A percentile compares a stretch with the other conserved stretches of the same genome.
These are phyloP conservation scores for Tolypocladium sp. DNA, from an alignment of 2,329 filamentous ascomycete species.

Conservation along the genomic window DNA sequence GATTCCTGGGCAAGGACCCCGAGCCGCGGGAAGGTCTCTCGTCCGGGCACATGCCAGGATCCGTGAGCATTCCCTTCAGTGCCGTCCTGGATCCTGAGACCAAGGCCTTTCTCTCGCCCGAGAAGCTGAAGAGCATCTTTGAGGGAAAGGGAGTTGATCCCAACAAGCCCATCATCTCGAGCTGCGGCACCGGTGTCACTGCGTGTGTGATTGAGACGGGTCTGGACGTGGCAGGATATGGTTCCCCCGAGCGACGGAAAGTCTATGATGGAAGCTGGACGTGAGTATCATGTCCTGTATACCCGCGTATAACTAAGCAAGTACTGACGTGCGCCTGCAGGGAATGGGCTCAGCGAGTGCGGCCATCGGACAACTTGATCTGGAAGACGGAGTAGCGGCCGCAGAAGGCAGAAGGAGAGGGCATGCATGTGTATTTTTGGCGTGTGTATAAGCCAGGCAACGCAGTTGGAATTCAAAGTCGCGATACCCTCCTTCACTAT, in stretches of 20 bases:
- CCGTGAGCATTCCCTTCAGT: slow-evolving; percentile 72
- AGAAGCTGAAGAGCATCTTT: slow-evolving; percentile 68
- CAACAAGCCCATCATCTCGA: slow-evolving; percentile 72
- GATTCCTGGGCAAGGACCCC: slow-evolving; percentile 74
- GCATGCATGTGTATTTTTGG: neutral
- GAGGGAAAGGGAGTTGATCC: slow-evolving; percentile 71
- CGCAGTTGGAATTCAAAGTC: neutral
- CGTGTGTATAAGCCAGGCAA: neutral
- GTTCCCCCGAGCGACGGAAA: slow-evolving; percentile 54
- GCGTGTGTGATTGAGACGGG: slow-evolving; percentile 87
- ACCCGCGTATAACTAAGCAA: neutral
- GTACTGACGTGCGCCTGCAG: slow-evolving; percentile 28
- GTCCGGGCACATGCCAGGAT: slow-evolving; percentile 86
- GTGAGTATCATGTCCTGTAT: slow-evolving; percentile 43
- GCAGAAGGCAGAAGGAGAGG: neutral
- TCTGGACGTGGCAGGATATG: slow-evolving; percentile 68
- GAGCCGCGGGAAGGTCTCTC: slow-evolving; percentile 81
- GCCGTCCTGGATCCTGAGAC: slow-evolving; percentile 73
- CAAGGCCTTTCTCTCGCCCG: slow-evolving; percentile 66
- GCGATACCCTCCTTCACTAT: neutral
- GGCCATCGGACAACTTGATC: slow-evolving; percentile 53
- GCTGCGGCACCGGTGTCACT: slow-evolving; percentile 89
- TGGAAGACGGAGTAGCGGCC: slow-evolving; percentile 33
- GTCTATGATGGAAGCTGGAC: slow-evolving; percentile 98
- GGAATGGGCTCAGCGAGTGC: slow-evolving; percentile 60